Evolutionary conservation across 331 rosid species (phyloP), one percentile per base, ranked within the genome.

Genomic region (Quercus phellos): DNA sequence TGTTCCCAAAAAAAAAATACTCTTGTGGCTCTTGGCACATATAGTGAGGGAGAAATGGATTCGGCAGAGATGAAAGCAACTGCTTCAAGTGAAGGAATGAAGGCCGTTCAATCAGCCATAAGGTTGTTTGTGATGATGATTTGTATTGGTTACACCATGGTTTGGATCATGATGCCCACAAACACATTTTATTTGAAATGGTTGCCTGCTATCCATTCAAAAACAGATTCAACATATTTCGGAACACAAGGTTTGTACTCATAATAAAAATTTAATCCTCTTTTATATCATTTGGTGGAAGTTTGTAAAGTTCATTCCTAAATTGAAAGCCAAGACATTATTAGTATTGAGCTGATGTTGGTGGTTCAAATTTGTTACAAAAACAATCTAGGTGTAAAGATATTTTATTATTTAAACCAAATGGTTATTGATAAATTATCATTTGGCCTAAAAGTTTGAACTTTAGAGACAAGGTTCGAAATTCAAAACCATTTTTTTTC

Each of bases 91-190:
- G 16, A 24, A 4, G 72, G 78, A 51, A 58, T 82, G 79, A 81
- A 74, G 82, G 55, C 29, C 18, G 30, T 77, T 75, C 78, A 68
- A 74, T 74, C 60, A 56, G 80, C 82, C 13, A 51, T 88, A 51
- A 66, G 88, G 82, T 68, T 84, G 77, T 46, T 87, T 71, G 32
- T 84, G 74, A 51, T 85, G 77, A 34, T 87, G 24, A 77, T 88
- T 11, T 87, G 73, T 76, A 22, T 81, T 81, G 96, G 93, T 16
- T 87, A 80, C 72, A 5, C 77, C 12, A 26, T 89, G 81, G 55
- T 91, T 77, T 89, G 87, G 90, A 63, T 83, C 54, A 77, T 89
- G 84, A 81, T 81, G 89, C 93, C 92, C 24, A 89, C 96, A 24
- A 81, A 86, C 70, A 81, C 77, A 4, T 89, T 74, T 72, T 83